Base-by-base conservation (phyloP, 805 yeast genomes). In the Wickerhamiella cacticola region DNA sequence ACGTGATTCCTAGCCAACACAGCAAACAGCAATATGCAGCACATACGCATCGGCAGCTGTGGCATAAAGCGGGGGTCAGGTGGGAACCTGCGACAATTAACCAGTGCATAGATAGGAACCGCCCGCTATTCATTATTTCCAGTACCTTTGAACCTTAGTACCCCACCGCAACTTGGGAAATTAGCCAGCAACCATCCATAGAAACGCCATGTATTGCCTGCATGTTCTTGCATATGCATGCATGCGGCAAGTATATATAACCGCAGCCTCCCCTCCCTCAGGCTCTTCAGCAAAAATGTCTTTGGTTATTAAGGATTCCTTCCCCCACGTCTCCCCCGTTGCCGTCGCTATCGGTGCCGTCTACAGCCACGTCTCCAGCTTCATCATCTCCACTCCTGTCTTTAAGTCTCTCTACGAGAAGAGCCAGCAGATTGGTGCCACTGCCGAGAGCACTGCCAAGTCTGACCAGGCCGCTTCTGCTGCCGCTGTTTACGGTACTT, bases 261-360 rank as follows among this genome's bases (percentile, higher is more conserved):
- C 28, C 5, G 18, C 13, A n/a, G 26, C 36, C 19, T 8, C 24
- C 6, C 34, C 43, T 15, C 9, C 19, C 5, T 7, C 6, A 7
- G 10, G 22, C 10, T 3, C 41, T 12, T 26, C 29, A 12, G 10
- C 5, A 25, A 22, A 33, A 33, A 55, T 52, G 59, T 56, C 59
- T 22, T 57, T 56, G 39, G 56, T 53, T 33, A 12, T 56, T 18
- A 33, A 13, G 39, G 48, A 53, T 36, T 48, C 53, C 9, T 56
- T 51, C 59, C 61, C 61, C 47, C 23, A 50, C 49, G 43, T 57
- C 26, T 48, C 51, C 49, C 59, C 57, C 29, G 33, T 52, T 10
- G 62, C 71, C 22, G 56, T 68, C 49, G 68, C 69, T 41, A 52
- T 68, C 41, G 71, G 71, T 36, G 59, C 70, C 39, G 61, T 55